Percentiles rank a stretch among this genome's conserved stretches.
Conservation (phyloP, 305 asterid species). For the Fraxinus latifolia region DNA sequence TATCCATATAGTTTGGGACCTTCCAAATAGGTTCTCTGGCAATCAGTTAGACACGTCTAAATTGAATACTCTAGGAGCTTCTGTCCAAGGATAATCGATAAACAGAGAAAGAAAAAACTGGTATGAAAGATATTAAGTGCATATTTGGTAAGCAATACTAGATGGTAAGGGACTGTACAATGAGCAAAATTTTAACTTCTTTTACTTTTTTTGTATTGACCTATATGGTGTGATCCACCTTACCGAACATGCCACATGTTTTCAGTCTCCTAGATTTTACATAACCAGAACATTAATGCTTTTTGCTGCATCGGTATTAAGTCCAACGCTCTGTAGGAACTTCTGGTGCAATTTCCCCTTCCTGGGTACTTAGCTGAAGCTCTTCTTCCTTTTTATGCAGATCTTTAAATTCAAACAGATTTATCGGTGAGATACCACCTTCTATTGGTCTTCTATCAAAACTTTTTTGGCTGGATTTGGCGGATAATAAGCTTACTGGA, state of each 20-base stretch:
- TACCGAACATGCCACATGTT: neutral
- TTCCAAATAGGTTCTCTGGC: neutral
- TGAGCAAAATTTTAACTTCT: neutral
- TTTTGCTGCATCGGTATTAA: neutral
- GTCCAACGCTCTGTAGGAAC: neutral
- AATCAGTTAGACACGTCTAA: neutral
- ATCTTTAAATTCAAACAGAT: slow-evolving; percentile 66
- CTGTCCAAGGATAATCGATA: neutral
- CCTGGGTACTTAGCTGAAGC: neutral
- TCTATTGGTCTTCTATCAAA: slow-evolving; percentile 48
- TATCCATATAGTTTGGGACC: neutral
- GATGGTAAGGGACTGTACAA: neutral
- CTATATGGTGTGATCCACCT: neutral
- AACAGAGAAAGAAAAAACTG: neutral
- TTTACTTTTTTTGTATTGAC: neutral
- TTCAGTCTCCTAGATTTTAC: neutral
- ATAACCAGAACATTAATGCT: neutral
- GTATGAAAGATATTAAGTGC: neutral
- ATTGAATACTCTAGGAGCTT: neutral
- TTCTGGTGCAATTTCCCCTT: neutral
- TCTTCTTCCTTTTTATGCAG: slow-evolving; percentile 33
- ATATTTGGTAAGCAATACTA: neutral
- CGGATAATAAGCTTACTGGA: slow-evolving; percentile 72
- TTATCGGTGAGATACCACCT: slow-evolving; percentile 65
- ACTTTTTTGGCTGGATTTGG: slow-evolving; percentile 76